phyloP scores from a whole-genome alignment of 371 early-diverging fungal species.

The Mucor racemosus region DNA sequence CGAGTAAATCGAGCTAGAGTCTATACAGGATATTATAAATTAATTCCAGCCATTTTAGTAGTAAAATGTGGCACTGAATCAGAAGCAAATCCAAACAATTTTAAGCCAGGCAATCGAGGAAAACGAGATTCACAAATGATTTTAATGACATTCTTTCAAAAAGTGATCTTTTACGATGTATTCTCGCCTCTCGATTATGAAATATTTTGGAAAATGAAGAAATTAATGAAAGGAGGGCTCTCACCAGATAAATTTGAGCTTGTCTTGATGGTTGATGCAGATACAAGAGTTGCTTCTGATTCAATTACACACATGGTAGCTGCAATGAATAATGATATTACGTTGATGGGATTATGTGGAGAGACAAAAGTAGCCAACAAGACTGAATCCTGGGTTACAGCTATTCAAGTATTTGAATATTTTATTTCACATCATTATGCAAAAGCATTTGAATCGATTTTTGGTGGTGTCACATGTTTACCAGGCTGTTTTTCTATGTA shows the following conservation, averaged over 20 bases:
- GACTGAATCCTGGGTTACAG: conserved; percentile 84
- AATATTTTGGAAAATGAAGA: conserved; percentile 76
- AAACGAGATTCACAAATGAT: conserved; percentile 96
- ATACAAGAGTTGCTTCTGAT: conserved; percentile 80
- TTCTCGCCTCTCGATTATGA: conserved; percentile 91
- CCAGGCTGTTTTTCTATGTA: conserved; percentile 97
- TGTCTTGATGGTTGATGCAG: conserved; percentile 93
- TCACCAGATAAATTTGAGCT: conserved; percentile 85
- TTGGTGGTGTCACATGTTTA: conserved; percentile 97
- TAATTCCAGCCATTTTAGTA: conserved; percentile 76
- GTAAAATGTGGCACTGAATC: conserved; percentile 83
- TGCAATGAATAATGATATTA: conserved; percentile 78
- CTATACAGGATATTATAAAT: conserved; percentile 87
- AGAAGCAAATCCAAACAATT: conserved; percentile 68
- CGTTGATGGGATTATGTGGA: conserved; percentile 87
- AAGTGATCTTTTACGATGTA: conserved; percentile 78
- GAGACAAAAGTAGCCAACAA: conserved; percentile 91
- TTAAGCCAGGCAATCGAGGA: conserved; percentile 90
- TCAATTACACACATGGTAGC: conserved; percentile 77
- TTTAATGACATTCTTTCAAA: conserved; percentile 91
- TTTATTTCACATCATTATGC: conserved; percentile 93
- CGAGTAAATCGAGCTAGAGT: conserved; percentile 90
- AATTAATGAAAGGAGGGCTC: conserved; percentile 55
- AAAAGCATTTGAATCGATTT: conserved; percentile 93
- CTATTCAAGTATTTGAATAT: conserved; percentile 97